A percentile compares a stretch with the other conserved stretches of the same genome.
These are phyloP conservation scores for Cercospora canescens DNA, from an alignment of 2,329 filamentous ascomycete genomes.

Conservation along the genomic window DNA sequence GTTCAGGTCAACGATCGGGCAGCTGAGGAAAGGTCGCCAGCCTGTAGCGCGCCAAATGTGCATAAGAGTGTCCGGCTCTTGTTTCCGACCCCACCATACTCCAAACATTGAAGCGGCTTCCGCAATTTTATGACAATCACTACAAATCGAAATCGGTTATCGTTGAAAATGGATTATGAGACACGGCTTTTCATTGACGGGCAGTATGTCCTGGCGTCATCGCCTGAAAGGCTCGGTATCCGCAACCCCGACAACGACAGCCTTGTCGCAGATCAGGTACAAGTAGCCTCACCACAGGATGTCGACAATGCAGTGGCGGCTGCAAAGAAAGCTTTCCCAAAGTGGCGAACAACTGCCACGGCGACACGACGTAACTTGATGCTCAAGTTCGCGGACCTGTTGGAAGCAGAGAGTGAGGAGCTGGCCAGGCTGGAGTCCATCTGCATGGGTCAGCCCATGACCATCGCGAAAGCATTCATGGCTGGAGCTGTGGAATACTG, in stretches of 20 bases:
- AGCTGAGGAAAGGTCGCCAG: not conserved
- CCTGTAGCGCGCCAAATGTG: not conserved
- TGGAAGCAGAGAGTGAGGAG: conserved; percentile 50
- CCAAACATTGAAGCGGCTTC: not conserved
- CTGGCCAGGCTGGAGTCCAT: conserved; percentile 59
- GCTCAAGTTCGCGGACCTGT: conserved; percentile 58
- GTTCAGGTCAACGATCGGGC: not conserved
- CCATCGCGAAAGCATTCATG: not conserved
- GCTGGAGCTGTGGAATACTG: not conserved
- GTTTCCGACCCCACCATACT: not conserved
- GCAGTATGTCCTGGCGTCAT: not conserved
- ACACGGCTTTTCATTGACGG: not conserved
- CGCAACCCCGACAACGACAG: conserved; percentile 39
- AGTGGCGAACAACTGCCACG: not conserved
- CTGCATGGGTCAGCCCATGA: not conserved
- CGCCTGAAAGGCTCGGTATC: not conserved
- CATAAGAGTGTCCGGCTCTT: not conserved
- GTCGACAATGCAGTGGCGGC: conserved; percentile 11
- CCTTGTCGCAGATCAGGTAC: conserved; percentile 50
- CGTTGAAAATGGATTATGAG: not conserved
- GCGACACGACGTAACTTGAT: conserved; percentile 60
- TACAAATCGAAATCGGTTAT: not conserved
- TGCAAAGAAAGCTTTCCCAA: conserved; percentile 36
- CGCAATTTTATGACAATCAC: not conserved
- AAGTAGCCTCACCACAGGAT: conserved; percentile 15